Percentiles rank a stretch among this genome's conserved stretches.
These are phyloP conservation scores for Takashimella koratensis DNA, from an alignment of 1,284 basidiomycete species.

Conservation along the genomic window DNA sequence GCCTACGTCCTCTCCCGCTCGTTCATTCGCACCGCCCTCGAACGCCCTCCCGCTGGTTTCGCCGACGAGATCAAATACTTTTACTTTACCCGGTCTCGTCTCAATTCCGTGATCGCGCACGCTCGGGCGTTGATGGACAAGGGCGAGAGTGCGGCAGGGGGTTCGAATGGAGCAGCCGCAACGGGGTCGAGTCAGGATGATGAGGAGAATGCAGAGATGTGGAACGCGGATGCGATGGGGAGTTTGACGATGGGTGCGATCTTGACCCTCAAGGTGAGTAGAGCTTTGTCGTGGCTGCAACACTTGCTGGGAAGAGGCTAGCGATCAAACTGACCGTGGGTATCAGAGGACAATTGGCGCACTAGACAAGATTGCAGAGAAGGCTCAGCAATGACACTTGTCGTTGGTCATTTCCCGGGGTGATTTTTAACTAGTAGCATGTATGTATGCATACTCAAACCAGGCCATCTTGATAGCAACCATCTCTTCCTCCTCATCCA, in stretches of 20 bases:
- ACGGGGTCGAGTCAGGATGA: constrained; percentile 32
- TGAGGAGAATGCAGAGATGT: constrained; percentile 48
- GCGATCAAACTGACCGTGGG: too few species aligned
- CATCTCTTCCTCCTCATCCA: too few species aligned
- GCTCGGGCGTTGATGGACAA: constrained; percentile 64
- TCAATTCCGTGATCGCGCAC: constrained; percentile 65
- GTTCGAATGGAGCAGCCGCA: constrained; percentile 25
- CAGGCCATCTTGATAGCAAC: too few species aligned
- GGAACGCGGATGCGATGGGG: constrained; percentile 60
- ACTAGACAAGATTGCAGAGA: constrained; percentile 22
- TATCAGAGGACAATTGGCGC: constrained; percentile 30
- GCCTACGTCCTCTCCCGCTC: constrained; percentile 85
- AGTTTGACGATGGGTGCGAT: constrained; percentile 74
- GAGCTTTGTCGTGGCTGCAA: too few species aligned
- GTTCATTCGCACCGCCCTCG: constrained; percentile 80
- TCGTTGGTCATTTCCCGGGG: too few species aligned
- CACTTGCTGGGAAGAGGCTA: too few species aligned
- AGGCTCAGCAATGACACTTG: neutral
- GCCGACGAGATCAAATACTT: constrained; percentile 70
- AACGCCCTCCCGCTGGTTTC: constrained; percentile 67
- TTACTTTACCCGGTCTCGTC: constrained; percentile 63
- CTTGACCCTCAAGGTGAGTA: constrained; percentile 57
- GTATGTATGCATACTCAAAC: too few species aligned
- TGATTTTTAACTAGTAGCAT: too few species aligned
- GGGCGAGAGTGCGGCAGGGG: constrained; percentile 18